Evolutionary conservation across 352 stramenopile genomes (phyloP).

Genomic region (Pelagophyceae sp.): DNA sequence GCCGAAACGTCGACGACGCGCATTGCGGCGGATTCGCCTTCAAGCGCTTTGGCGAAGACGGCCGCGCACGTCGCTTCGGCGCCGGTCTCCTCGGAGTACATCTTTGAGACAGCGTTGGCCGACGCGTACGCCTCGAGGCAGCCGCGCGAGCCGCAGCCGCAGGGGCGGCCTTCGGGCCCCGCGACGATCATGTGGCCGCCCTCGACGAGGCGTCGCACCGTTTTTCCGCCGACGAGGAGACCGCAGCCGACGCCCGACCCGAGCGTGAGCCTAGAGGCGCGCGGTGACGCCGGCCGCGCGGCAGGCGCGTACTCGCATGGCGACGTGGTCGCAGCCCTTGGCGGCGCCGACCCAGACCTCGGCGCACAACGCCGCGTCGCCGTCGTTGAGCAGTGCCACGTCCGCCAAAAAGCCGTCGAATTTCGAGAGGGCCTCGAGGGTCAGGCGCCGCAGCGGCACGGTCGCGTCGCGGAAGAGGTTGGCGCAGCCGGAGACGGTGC

Average conservation of each 20-base stretch:
- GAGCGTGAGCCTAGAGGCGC: not conserved
- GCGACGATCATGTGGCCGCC: conserved; percentile 14
- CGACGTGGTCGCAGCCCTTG: not conserved
- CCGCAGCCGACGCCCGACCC: conserved; percentile 15
- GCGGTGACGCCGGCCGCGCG: not conserved
- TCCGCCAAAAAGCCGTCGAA: not conserved
- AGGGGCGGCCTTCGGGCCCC: not conserved
- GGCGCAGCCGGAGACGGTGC: not conserved
- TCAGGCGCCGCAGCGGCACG: not conserved
- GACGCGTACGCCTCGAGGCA: conserved; percentile 20
- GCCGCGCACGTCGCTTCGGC: not conserved
- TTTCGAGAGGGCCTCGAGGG: not conserved
- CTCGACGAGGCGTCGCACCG: not conserved
- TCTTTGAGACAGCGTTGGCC: not conserved
- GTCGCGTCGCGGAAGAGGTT: conserved; percentile 2
- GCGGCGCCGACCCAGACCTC: not conserved
- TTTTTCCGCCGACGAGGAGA: not conserved
- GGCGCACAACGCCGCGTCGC: not conserved
- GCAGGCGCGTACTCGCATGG: not conserved
- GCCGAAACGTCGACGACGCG: not conserved
- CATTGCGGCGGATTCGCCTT: not conserved
- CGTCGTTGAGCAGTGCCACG: conserved; percentile 6
- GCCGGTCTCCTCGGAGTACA: not conserved
- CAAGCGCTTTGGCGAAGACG: not conserved
- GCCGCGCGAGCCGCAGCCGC: not conserved